phyloP scores from a whole-genome alignment of 1,284 basidiomycete species.

The Cryptococcus sp. region DNA sequence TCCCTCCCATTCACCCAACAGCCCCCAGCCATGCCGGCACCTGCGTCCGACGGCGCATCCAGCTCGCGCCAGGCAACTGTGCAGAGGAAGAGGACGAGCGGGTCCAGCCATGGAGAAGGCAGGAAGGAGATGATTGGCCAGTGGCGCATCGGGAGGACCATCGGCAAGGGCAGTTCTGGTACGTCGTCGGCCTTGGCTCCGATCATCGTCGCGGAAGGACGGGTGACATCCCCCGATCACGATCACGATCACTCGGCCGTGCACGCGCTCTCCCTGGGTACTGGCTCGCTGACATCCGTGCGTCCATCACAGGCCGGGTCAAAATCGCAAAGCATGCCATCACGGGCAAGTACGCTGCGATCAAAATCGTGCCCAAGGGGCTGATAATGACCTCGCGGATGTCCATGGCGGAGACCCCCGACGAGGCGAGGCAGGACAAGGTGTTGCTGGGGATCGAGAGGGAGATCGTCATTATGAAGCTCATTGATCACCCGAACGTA shows the following conservation, averaged over 20 bases:
- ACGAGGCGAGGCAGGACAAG: constrained; percentile 62
- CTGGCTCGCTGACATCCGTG: neutral
- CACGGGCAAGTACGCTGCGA: constrained; percentile 86
- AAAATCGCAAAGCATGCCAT: constrained; percentile 83
- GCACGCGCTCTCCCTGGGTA: neutral
- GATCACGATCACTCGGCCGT: neutral
- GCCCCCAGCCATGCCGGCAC: neutral
- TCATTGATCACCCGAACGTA: constrained; percentile 95
- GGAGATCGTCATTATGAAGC: constrained; percentile 99
- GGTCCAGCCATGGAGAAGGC: constrained; percentile 13
- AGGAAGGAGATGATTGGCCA: constrained; percentile 61
- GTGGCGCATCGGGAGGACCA: constrained; percentile 90
- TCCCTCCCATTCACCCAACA: neutral
- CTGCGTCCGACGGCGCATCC: constrained; percentile 5
- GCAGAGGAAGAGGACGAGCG: constrained; percentile 16
- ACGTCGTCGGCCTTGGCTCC: constrained; percentile 39
- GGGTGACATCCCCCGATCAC: neutral
- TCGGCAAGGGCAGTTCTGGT: constrained; percentile 90
- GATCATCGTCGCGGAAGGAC: neutral
- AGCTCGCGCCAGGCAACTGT: constrained; percentile 14
- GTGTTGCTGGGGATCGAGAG: constrained; percentile 84
- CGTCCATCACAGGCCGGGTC: constrained; percentile 69
- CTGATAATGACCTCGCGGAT: constrained; percentile 67
- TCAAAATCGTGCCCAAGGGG: constrained; percentile 93
- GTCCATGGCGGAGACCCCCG: constrained; percentile 62